Evolutionary conservation across 2,329 filamentous ascomycete genomes (phyloP).

Genomic region (Penicillium sp.): DNA sequence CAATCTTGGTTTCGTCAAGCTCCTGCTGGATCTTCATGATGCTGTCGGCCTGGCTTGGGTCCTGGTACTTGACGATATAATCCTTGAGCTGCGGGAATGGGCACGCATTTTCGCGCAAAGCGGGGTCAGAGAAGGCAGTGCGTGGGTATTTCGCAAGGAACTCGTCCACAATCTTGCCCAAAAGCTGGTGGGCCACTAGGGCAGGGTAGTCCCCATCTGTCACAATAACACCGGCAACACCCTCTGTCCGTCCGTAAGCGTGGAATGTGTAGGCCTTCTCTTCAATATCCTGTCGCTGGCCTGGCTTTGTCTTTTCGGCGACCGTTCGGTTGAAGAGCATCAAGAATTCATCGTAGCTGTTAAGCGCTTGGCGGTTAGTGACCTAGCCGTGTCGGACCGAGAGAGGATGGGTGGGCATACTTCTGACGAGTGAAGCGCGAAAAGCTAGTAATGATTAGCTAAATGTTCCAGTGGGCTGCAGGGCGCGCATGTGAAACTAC

Average conservation of each 20-base stretch:
- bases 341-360: slow-evolving; percentile 67
- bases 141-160: slow-evolving; percentile 75
- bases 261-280: slow-evolving; percentile 58
- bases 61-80: slow-evolving; percentile 76
- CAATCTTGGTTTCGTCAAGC: slow-evolving; percentile 95
- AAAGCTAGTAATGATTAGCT: slow-evolving; percentile 47
- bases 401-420: slow-evolving; percentile 44
- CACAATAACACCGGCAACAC: slow-evolving; percentile 73
- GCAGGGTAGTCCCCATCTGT: slow-evolving; percentile 72
- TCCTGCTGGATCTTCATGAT: slow-evolving; percentile 96
- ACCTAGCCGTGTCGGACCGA: background rate
- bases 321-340: slow-evolving; percentile 82
- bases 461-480: background rate
- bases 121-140: slow-evolving; percentile 61
- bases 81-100: slow-evolving; percentile 73
- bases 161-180: slow-evolving; percentile 84
- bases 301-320: slow-evolving; percentile 78
- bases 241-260: slow-evolving; percentile 68
- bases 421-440: slow-evolving; percentile 74
- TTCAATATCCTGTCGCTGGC: slow-evolving; percentile 79
- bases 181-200: slow-evolving; percentile 79
- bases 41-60: slow-evolving; percentile 83
- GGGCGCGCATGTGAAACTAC: slow-evolving; percentile 9
- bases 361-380: slow-evolving; percentile 1
- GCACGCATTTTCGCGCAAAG: slow-evolving; percentile 48